These are phyloP conservation scores for Ophiocordyceps camponoti-floridani DNA, from an alignment of 2,329 filamentous ascomycete genomes.

Conservation along the genomic window DNA sequence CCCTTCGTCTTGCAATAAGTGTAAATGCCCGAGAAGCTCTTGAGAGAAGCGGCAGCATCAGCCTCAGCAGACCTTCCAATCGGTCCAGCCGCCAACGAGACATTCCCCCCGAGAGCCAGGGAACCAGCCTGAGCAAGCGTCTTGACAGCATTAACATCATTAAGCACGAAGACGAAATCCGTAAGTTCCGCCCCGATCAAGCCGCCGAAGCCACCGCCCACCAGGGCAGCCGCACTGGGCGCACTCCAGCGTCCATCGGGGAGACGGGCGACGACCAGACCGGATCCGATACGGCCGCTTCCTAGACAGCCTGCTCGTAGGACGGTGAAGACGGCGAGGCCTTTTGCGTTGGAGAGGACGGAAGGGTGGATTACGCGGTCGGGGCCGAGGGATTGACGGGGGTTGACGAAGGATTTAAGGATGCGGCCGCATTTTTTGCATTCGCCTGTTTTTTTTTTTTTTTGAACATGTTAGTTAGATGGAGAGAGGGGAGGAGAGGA, in stretches of 20 bases:
- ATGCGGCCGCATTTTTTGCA: conserved; percentile 97
- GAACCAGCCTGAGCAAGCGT: conserved; percentile 88
- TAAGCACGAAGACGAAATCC: conserved; percentile 96
- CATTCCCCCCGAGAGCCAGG: conserved; percentile 86
- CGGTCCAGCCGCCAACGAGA: conserved; percentile 85
- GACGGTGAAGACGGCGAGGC: conserved; percentile 71
- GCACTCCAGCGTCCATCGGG: conserved; percentile 67
- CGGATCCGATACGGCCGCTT: conserved; percentile 64
- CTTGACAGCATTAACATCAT: conserved; percentile 75
- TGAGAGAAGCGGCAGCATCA: conserved; percentile 80
- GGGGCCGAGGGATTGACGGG: conserved; percentile 79
- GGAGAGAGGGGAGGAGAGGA: neutral
- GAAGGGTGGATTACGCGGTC: conserved; percentile 93
- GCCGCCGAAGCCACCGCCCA: conserved; percentile 67
- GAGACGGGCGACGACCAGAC: conserved; percentile 64
- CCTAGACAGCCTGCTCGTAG: conserved; percentile 78
- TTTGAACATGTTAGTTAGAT: too few relatives aligned
- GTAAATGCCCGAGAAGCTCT: conserved; percentile 81
- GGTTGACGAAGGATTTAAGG: conserved; percentile 84
- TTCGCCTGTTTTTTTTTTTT: conserved; percentile 50
- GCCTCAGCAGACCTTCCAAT: conserved; percentile 92
- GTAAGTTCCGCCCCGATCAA: conserved; percentile 80
- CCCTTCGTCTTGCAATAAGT: conserved; percentile 97
- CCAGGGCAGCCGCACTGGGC: conserved; percentile 63
- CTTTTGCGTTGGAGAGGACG: conserved; percentile 82